Evolutionary conservation across 2,329 filamentous ascomycete species (phyloP).

Genomic region (Xylariomycetidae sp.): DNA sequence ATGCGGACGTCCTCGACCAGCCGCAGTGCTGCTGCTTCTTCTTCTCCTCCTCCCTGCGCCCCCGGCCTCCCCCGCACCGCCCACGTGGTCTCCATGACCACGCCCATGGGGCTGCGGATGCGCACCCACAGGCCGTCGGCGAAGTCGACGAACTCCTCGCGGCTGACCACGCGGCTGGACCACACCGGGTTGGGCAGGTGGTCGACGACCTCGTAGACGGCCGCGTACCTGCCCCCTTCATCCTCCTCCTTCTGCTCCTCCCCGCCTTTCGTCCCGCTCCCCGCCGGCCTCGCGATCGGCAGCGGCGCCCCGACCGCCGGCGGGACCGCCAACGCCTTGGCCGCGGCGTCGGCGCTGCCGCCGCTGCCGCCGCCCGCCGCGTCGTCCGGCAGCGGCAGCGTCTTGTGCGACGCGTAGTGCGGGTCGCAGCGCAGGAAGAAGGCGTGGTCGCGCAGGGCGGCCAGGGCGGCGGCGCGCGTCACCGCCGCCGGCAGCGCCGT

Average conservation of each 20-base stretch:
- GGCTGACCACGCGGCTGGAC: slow-evolving; percentile 48
- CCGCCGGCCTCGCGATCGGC: slow-evolving; percentile 1
- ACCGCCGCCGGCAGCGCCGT: slow-evolving; percentile 34
- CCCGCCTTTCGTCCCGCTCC: too few relatives aligned
- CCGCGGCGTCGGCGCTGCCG: slow-evolving; percentile 18
- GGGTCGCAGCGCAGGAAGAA: slow-evolving; percentile 49
- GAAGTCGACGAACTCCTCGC: slow-evolving; percentile 46
- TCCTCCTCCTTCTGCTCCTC: background rate
- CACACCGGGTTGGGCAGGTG: slow-evolving; percentile 49
- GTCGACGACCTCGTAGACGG: slow-evolving; percentile 44
- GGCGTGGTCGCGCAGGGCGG: slow-evolving; percentile 44
- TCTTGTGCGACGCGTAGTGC: slow-evolving; percentile 35
- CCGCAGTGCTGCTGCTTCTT: slow-evolving; percentile 25
- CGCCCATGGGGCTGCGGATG: slow-evolving; percentile 43
- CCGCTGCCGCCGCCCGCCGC: slow-evolving; percentile 13
- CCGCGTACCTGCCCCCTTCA: slow-evolving; percentile 9
- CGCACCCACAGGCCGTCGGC: slow-evolving; percentile 45
- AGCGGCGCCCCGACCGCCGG: slow-evolving; percentile 19
- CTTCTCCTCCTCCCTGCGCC: slow-evolving; percentile 17
- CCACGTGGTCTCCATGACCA: slow-evolving; percentile 51
- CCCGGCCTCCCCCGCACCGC: slow-evolving; percentile 25
- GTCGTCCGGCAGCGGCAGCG: slow-evolving; percentile 19
- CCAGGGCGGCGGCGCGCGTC: slow-evolving; percentile 24
- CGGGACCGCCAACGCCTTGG: slow-evolving; percentile 22
- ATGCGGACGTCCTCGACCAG: slow-evolving; percentile 46